Evolutionary conservation across 805 yeast genomes (phyloP).

Genomic region (Starmerella davenportii): DNA sequence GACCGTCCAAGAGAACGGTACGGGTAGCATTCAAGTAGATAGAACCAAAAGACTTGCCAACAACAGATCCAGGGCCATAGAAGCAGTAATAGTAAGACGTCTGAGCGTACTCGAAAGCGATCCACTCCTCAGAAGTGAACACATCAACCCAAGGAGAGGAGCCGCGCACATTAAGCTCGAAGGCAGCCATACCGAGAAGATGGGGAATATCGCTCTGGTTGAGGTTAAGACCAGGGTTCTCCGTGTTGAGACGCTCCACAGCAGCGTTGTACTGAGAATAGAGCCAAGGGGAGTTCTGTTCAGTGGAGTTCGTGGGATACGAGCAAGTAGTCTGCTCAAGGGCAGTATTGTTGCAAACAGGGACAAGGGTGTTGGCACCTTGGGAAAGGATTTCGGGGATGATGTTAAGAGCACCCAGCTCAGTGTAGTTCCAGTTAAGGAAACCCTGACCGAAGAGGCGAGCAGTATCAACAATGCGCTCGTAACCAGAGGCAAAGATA

Average conservation of each 20-base stretch:
- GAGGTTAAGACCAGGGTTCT: conserved; percentile 23
- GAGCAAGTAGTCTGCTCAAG: conserved; percentile 9
- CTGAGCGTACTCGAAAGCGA: conserved; percentile 17
- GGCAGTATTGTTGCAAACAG: conserved; percentile 6
- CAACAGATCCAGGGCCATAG: conserved; percentile 20
- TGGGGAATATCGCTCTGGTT: conserved; percentile 26
- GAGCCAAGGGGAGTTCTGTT: conserved; percentile 7
- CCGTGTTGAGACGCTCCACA: conserved; percentile 15
- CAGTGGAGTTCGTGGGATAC: conserved; percentile 3
- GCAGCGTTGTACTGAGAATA: conserved; percentile 12
- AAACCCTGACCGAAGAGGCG: conserved; percentile 17
- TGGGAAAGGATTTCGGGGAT: conserved; percentile 12
- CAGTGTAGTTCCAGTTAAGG: conserved; percentile 13
- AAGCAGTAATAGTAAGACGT: conserved; percentile 18
- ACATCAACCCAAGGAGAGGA: conserved; percentile 26
- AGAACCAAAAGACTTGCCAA: conserved; percentile 26
- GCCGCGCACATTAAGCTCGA: conserved; percentile 34
- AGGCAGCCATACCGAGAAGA: conserved; percentile 32
- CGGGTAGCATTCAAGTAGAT: conserved; percentile 34
- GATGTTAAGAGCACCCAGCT: conserved; percentile 9
- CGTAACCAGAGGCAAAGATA: conserved; percentile 36
- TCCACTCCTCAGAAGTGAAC: conserved; percentile 19
- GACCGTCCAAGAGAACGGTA: conserved; percentile 28
- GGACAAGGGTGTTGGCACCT: conserved; percentile 18
- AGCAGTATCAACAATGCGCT: conserved; percentile 25